phyloP scores from a whole-genome alignment of 83 land plant genomes.

The Diphasiastrum complanatum region DNA sequence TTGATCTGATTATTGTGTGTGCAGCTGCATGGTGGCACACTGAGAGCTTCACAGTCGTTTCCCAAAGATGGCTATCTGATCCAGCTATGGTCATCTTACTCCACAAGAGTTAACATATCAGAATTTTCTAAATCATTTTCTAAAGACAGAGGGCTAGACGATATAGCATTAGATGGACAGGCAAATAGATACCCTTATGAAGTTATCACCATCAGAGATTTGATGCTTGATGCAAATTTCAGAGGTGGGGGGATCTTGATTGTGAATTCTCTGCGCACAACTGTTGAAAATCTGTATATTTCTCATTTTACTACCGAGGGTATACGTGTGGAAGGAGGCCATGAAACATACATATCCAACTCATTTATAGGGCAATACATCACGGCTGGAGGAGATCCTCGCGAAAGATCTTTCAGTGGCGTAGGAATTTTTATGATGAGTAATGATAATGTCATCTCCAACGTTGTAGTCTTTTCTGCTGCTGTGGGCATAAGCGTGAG shows the following conservation, averaged over 20 bases:
- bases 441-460: slow-evolving; percentile 68
- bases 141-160: slow-evolving; percentile 6
- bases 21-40: slow-evolving; percentile 68
- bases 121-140: no score
- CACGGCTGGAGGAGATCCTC: slow-evolving; percentile 62
- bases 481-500: slow-evolving; percentile 44
- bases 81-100: slow-evolving; percentile 40
- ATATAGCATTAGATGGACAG: slow-evolving; percentile 1
- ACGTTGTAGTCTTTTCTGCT: slow-evolving; percentile 79
- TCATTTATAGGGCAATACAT: slow-evolving; percentile 74
- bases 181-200: slow-evolving; percentile 36
- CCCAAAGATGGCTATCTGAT: slow-evolving; percentile 60
- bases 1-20: neutral
- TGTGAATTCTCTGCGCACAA: slow-evolving; percentile 48
- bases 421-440: slow-evolving; percentile 48
- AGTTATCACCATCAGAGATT: slow-evolving; percentile 47
- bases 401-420: slow-evolving; percentile 54
- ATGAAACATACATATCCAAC: slow-evolving; percentile 58
- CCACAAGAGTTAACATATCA: slow-evolving; percentile 14
- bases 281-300: slow-evolving; percentile 53
- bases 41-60: slow-evolving; percentile 53
- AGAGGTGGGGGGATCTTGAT: slow-evolving; percentile 62
- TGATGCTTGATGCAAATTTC: slow-evolving; percentile 57
- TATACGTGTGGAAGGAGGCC: slow-evolving; percentile 49
- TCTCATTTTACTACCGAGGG: slow-evolving; percentile 54